phyloP scores from a whole-genome alignment of 495 filamentous ascomycete genomes.

The Aspergillus nidulans region DNA sequence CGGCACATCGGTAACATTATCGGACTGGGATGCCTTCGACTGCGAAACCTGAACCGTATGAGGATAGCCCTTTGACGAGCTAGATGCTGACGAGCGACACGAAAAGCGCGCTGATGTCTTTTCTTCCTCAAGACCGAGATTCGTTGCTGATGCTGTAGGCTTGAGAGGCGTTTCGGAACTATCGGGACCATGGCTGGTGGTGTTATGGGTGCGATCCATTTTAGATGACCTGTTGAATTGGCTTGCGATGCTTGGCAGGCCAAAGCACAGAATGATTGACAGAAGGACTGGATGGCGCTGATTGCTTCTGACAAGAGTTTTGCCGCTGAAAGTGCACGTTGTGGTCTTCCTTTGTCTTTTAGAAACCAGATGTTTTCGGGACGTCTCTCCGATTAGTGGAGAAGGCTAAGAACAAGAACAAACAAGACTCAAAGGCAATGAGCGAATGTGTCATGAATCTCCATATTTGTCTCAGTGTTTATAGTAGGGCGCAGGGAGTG shows the following conservation, averaged over 20 bases:
- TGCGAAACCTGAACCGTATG: slow-evolving; percentile 10
- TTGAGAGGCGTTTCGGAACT: slow-evolving; percentile 5
- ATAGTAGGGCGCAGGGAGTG: neutral
- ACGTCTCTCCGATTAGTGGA: neutral
- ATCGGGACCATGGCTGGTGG: slow-evolving; percentile 39
- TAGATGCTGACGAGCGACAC: slow-evolving; percentile 11
- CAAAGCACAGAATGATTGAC: neutral
- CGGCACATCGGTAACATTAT: slow-evolving; percentile 23
- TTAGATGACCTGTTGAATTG: neutral
- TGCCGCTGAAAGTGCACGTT: too few relatives aligned
- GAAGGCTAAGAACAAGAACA: neutral
- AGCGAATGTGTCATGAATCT: neutral
- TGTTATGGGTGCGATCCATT: slow-evolving; percentile 8
- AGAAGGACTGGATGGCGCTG: neutral
- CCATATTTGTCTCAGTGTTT: neutral
- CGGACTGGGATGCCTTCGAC: slow-evolving; percentile 18
- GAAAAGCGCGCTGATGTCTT: slow-evolving; percentile 11
- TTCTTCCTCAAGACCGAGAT: slow-evolving; percentile 17
- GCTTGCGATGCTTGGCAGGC: neutral
- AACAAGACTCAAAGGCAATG: neutral
- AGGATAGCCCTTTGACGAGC: slow-evolving; percentile 11
- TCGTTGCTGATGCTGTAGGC: neutral
- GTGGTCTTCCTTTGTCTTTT: neutral
- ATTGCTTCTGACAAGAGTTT: neutral
- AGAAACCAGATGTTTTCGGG: too few relatives aligned